phyloP scores from a whole-genome alignment of 805 yeast genomes.

The Kazachstania viticola region DNA sequence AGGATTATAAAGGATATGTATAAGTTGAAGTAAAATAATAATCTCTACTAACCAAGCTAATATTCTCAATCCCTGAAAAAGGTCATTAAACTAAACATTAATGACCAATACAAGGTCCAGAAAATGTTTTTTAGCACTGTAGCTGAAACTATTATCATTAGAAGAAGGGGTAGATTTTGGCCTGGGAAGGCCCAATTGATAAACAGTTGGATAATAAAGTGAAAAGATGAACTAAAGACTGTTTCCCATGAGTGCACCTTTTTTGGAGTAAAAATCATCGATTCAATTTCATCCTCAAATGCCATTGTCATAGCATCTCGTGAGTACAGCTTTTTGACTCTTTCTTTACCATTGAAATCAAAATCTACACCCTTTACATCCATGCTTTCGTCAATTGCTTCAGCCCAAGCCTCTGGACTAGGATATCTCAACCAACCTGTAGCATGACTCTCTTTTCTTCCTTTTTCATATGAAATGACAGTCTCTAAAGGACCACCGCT shows the following conservation, averaged over 20 bases:
- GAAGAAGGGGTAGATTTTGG: slow-evolving; percentile 9
- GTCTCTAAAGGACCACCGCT: slow-evolving; percentile 93
- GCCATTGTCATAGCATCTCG: slow-evolving; percentile 29
- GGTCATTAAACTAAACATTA: slow-evolving; percentile 3
- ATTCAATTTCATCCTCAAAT: slow-evolving; percentile 28
- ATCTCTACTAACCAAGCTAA: too few relatives aligned
- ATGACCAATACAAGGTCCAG: slow-evolving; percentile 9
- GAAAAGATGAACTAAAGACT: slow-evolving; percentile 5
- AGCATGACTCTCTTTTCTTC: slow-evolving; percentile 27
- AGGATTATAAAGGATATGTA: too few relatives aligned
- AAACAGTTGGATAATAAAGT: slow-evolving; percentile 10
- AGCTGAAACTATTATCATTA: slow-evolving; percentile 6
- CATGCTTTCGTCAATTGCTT: slow-evolving; percentile 33
- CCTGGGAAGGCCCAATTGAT: slow-evolving; percentile 5
- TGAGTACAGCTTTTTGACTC: slow-evolving; percentile 27
- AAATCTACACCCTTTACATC: slow-evolving; percentile 11
- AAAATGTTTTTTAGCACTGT: slow-evolving; percentile 5
- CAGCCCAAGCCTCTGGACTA: slow-evolving; percentile 42
- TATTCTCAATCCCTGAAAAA: too few relatives aligned
- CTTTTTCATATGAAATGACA: slow-evolving; percentile 22
- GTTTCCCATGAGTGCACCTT: slow-evolving; percentile 24
- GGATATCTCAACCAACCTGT: slow-evolving; percentile 55
- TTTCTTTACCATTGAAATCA: not conserved
- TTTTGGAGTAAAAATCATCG: slow-evolving; percentile 17
- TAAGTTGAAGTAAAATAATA: too few relatives aligned